A percentile compares a stretch with the other conserved stretches of the same genome.
Evolutionary conservation across 768 basidiomycete genomes (phyloP).

Genomic region (Macrolepiota albuminosa): DNA sequence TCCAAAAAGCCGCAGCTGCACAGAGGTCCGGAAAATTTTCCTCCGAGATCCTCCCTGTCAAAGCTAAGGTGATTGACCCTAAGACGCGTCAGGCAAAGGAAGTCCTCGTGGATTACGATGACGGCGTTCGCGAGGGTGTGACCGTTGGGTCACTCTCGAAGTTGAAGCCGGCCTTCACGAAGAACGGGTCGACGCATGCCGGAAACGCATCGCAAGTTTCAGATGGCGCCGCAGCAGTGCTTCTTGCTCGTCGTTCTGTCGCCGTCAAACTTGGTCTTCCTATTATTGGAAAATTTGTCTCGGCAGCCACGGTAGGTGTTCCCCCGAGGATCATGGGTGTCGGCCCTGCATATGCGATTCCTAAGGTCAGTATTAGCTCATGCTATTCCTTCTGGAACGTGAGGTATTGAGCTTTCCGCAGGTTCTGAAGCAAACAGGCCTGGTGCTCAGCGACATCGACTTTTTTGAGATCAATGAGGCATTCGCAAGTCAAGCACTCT

Average conservation of each 20-base stretch:
- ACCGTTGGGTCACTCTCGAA: conserved; percentile 74
- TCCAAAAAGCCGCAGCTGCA: conserved; percentile 79
- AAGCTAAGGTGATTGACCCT: conserved; percentile 64
- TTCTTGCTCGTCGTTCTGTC: conserved; percentile 74
- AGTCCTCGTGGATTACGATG: conserved; percentile 74
- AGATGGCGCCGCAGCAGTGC: conserved; percentile 89
- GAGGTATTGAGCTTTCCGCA: not conserved
- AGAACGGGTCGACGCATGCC: conserved; percentile 75
- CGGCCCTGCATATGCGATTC: conserved; percentile 88
- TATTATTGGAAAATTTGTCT: conserved; percentile 82
- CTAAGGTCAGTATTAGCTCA: conserved; percentile 31
- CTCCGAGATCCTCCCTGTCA: conserved; percentile 84
- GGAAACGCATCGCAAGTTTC: conserved; percentile 89
- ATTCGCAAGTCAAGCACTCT: conserved; percentile 81
- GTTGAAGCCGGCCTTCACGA: conserved; percentile 82
- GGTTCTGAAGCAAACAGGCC: conserved; percentile 60
- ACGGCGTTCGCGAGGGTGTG: conserved; percentile 83
- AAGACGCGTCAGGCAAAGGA: conserved; percentile 67
- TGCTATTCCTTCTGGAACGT: not conserved
- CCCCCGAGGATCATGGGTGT: conserved; percentile 90
- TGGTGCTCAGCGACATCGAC: conserved; percentile 71
- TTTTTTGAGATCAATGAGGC: conserved; percentile 94
- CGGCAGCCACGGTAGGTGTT: conserved; percentile 70
- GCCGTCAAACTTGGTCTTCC: conserved; percentile 82
- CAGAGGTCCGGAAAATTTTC: conserved; percentile 80